Base-by-base conservation (phyloP, 129 eudicot genomes). In the Pseudognaphalium luteoalbum region DNA sequence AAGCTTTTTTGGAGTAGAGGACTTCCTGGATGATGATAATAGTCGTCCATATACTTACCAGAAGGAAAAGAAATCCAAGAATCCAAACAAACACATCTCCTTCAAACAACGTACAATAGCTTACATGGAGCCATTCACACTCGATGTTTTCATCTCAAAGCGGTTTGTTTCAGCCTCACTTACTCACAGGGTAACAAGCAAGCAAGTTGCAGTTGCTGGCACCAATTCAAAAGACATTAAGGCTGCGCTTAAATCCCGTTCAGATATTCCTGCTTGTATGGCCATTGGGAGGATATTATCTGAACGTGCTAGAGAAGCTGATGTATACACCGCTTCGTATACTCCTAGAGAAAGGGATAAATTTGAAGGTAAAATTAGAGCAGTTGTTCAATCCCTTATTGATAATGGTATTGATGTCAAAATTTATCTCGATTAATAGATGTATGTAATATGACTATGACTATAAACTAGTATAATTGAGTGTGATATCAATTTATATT, bases 1-100 rank as follows among this genome's bases (percentile, higher is more conserved):
- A 78, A 89, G 91, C 83, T 89, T 89, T 73, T 89, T 89, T 20
- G 95, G 95, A 47, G 95, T 89, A 56, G 95, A 89, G 76, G 95
- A 89, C 62, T 89, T 84, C 33, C 65, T 84, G 0, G 91, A 89
- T 20, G 95, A 89, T 62, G 89, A 89, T 21, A 89, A 86, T 61
- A 84, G 91, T 80, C 76, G 91, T 54, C 95, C 95, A 47, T 89
- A 86, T 75, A 89, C 95, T 39, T 86, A 82, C 83, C 81, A 89
- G 56, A 89, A 89, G 58, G 86, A 82, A 76, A 89, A 86, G 66
- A 85, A 80, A 64, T 86, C 91, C 0, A 89, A 86, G 70, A 86
- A 86, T 81, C 89, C 89, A 22, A 76, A 86, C 82, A 89, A 86
- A 80, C 95, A 86, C 59, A 54, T 76, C 56, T 89, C 95, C 0